Evolutionary conservation across 768 basidiomycete species (phyloP), one percentile per base, ranked within the genome.

Genomic region (Steccherinum ochraceum): DNA sequence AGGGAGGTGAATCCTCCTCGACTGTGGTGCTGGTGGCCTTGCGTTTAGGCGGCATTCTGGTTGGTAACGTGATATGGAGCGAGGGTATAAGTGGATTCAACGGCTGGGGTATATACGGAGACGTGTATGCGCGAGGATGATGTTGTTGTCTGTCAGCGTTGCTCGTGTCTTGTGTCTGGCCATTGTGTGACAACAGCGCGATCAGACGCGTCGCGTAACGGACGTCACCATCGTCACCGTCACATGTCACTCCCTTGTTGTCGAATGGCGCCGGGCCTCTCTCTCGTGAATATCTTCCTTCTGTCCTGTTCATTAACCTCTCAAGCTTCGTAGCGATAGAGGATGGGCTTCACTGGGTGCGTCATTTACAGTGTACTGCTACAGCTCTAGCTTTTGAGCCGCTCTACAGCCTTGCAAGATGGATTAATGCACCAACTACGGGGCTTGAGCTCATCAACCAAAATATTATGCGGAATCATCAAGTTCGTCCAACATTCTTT

Each of bases 401-500:
- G 5, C 21, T 19, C 40, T 51, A 11, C 24, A 89, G 88, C 43
- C 69, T 91, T 48, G 89, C 86, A 40, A 78, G 89, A 56, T 89
- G 87, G 89, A 77, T 83, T 24, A 89, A 90, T 66, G 84, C 88
- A n/a, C 88, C 89, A 3, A 74, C 81, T 11, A 76, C 78, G 49
- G 86, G 86, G 24, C 66, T 90, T 19, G 77, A 83, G 46, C 74
- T 84, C 45, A 82, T 90, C 27, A 68, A 73, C 53, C 78, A 86
- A 41, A 89, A 89, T 56, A 82, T 91, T 42, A 52, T 72, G 2
- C 70, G 74, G 30, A 90, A 90, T 56, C 86, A 90, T 63, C 81
- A 84, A 63, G 87, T 69, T 57, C 55, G 75, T 67, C 21, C 47
- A 25, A 48, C 35, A 40, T 55, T 35, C 30, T 35, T 7, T 16